A percentile compares a stretch with the other conserved stretches of the same genome.
phyloP scores from a whole-genome alignment of 2,329 filamentous ascomycete genomes.

The Xylaria sp. region DNA sequence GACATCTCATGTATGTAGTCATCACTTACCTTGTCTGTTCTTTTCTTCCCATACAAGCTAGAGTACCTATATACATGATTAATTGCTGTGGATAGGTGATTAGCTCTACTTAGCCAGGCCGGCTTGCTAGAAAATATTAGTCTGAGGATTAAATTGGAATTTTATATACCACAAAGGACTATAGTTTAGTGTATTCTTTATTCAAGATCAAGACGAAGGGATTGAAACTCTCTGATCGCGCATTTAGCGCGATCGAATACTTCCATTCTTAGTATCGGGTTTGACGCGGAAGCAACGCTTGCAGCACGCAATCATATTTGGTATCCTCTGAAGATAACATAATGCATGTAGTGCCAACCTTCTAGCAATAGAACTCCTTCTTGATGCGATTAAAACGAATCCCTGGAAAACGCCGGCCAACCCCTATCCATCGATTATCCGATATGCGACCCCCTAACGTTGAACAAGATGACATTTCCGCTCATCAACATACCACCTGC shows the following conservation, averaged over 20 bases:
- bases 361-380: not conserved
- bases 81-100: too few relatives aligned
- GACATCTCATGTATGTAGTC: too few relatives aligned
- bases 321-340: not conserved
- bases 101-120: too few relatives aligned
- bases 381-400: not conserved
- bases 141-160: too few relatives aligned
- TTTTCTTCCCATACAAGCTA: too few relatives aligned
- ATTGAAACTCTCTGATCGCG: not conserved
- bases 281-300: slow-evolving; percentile 6
- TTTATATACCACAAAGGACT: not conserved
- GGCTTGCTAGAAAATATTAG: too few relatives aligned
- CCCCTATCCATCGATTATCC: not conserved
- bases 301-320: not conserved
- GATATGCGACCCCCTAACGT: not conserved
- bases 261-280: not conserved
- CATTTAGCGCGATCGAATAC: not conserved
- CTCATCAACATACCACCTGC: slow-evolving; percentile 7
- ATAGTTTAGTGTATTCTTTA: not conserved
- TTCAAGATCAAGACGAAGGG: not conserved
- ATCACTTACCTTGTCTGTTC: too few relatives aligned
- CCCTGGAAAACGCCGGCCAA: slow-evolving; percentile 1
- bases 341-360: slow-evolving; percentile 10
- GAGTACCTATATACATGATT: too few relatives aligned
- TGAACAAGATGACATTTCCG: not conserved